These are phyloP conservation scores for Fistulifera solaris DNA, from an alignment of 108 stramenopile genomes.

Conservation along the genomic window DNA sequence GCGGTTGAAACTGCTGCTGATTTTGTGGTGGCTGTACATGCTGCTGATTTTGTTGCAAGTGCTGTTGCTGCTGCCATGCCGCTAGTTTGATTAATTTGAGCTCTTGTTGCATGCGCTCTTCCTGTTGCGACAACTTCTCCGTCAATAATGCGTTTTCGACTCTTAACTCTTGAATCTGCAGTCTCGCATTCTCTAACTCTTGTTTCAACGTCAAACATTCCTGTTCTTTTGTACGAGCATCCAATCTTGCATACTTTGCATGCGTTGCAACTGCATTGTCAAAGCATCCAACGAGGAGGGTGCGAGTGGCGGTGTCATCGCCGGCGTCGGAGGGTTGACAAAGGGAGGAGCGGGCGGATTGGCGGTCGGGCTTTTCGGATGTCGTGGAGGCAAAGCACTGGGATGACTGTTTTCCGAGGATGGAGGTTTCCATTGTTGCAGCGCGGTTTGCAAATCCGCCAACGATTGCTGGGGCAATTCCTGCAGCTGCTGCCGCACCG, in stretches of 20 bases:
- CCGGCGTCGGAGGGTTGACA: background rate
- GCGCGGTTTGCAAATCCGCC: conserved; percentile 3
- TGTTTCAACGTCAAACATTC: conserved; percentile 12
- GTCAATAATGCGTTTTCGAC: conserved; percentile 18
- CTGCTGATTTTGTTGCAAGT: conserved; percentile 1
- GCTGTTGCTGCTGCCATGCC: conserved; percentile 3
- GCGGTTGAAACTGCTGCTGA: background rate
- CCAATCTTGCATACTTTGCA: conserved; percentile 32
- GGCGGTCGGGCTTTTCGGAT: background rate
- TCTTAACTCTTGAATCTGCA: conserved; percentile 3
- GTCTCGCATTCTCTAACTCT: conserved; percentile 6
- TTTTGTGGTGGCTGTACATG: background rate
- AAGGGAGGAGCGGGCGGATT: background rate
- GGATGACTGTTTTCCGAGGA: background rate
- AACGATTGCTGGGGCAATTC: conserved; percentile 1
- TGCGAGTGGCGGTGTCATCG: background rate
- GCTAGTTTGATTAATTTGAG: conserved; percentile 20
- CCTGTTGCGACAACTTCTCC: conserved; percentile 18
- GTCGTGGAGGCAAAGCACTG: background rate
- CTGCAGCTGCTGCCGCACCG: conserved; percentile 9
- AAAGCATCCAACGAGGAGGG: conserved; percentile 10
- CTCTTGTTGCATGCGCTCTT: conserved; percentile 21
- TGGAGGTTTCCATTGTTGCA: conserved; percentile 7
- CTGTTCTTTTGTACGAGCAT: conserved; percentile 21
- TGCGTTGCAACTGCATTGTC: conserved; percentile 18